These are phyloP conservation scores for Ophiocordyceps camponoti-saundersi DNA, from an alignment of 2,329 filamentous ascomycete species.

Conservation along the genomic window DNA sequence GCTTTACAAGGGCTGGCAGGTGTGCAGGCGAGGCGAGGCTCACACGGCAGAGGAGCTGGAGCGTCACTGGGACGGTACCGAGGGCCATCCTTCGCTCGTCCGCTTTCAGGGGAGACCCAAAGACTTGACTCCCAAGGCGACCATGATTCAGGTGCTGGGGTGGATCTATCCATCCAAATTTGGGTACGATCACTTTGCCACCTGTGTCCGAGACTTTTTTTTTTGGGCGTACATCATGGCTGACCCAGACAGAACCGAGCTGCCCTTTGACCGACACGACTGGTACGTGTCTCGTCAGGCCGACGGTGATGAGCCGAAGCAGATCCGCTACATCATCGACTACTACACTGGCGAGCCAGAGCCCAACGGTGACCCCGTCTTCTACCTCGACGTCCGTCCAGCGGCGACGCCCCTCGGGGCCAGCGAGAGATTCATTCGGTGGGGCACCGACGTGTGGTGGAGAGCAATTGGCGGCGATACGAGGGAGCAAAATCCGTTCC, in stretches of 20 bases:
- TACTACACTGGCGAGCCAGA: slow-evolving; percentile 81
- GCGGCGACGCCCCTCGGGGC: slow-evolving; percentile 69
- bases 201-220: neutral
- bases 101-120: slow-evolving; percentile 80
- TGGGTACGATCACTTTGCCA: slow-evolving; percentile 34
- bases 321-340: slow-evolving; percentile 91
- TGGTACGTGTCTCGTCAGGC: slow-evolving; percentile 75
- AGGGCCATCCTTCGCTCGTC: slow-evolving; percentile 53
- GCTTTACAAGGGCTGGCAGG: slow-evolving; percentile 52
- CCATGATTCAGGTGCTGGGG: slow-evolving; percentile 65
- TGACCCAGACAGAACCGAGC: slow-evolving; percentile 41
- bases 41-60: slow-evolving; percentile 28
- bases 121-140: slow-evolving; percentile 83
- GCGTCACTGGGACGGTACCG: slow-evolving; percentile 34
- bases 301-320: slow-evolving; percentile 44
- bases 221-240: too few species aligned
- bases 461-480: slow-evolving; percentile 59
- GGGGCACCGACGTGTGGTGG: slow-evolving; percentile 93
- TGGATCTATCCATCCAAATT: slow-evolving; percentile 67
- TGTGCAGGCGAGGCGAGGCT: slow-evolving; percentile 58
- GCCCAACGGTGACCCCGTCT: slow-evolving; percentile 77
- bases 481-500: slow-evolving; percentile 25
- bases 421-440: slow-evolving; percentile 68
- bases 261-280: slow-evolving; percentile 92
- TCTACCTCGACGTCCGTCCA: slow-evolving; percentile 86